Percentiles rank a stretch among this genome's conserved stretches.
These are phyloP conservation scores for Gossypium laxum DNA, from an alignment of 441 rosid genomes.

Conservation along the genomic window DNA sequence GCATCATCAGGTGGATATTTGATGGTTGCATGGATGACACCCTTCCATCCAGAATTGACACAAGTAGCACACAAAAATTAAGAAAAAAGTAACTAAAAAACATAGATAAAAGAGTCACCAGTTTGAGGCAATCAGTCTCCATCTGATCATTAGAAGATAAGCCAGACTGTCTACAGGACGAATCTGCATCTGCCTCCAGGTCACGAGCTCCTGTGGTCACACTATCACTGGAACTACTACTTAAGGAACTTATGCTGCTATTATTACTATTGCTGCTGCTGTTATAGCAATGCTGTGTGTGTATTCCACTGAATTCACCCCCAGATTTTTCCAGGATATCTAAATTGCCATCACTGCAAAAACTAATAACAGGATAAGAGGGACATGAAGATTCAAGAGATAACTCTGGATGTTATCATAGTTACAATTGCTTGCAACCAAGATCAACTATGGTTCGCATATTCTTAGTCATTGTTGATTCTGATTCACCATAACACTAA, in stretches of 20 bases:
- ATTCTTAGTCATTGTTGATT: neutral
- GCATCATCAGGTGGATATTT: neutral
- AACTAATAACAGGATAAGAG: constrained; percentile 14
- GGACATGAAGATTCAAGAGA: constrained; percentile 15
- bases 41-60: neutral
- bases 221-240: constrained; percentile 88
- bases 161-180: constrained; percentile 83
- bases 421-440: neutral
- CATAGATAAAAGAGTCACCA: constrained; percentile 40
- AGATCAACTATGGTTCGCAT: neutral
- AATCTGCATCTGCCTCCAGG: constrained; percentile 99
- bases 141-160: constrained; percentile 66
- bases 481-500: neutral
- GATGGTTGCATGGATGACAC: neutral
- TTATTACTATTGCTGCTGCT: constrained; percentile 92
- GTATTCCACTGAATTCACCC: constrained; percentile 51
- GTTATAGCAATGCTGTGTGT: constrained; percentile 47
- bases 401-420: neutral
- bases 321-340: constrained; percentile 60
- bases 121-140: constrained; percentile 59
- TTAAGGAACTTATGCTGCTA: constrained; percentile 88
- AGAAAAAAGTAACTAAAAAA: constrained; percentile 4
- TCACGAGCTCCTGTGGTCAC: constrained; percentile 71
- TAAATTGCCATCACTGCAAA: constrained; percentile 63
- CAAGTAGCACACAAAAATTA: neutral